phyloP scores from a whole-genome alignment of 2,329 filamentous ascomycete species.

The Aspergillus piperis region DNA sequence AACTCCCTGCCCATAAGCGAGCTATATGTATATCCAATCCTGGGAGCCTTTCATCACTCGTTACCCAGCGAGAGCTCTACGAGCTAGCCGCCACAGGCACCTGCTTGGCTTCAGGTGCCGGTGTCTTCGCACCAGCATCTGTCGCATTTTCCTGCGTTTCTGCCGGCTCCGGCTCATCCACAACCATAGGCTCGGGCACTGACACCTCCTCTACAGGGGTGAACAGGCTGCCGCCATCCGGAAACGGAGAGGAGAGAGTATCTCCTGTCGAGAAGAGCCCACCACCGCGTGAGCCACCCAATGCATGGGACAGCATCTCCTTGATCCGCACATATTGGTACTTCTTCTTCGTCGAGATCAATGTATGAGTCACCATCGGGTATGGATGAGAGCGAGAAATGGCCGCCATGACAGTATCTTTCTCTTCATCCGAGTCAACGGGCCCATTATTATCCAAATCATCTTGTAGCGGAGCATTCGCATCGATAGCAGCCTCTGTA shows the following conservation, averaged over 20 bases:
- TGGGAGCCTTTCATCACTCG: neutral
- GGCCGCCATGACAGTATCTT: conserved; percentile 81
- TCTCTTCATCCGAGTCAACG: conserved; percentile 94
- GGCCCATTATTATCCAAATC: conserved; percentile 78
- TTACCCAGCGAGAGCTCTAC: neutral
- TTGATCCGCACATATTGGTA: conserved; percentile 66
- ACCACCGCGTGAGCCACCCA: conserved; percentile 52
- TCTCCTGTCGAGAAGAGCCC: conserved; percentile 48
- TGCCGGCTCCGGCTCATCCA: neutral
- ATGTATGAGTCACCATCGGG: conserved; percentile 68
- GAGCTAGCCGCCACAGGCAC: conserved; percentile 22
- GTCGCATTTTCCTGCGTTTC: conserved; percentile 24
- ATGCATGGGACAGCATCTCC: conserved; percentile 62
- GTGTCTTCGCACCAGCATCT: conserved; percentile 28
- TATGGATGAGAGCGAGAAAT: conserved; percentile 73
- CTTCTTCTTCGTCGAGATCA: conserved; percentile 53
- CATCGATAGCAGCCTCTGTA: conserved; percentile 87
- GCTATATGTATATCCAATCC: neutral
- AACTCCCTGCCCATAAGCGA: neutral
- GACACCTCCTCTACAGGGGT: conserved; percentile 31
- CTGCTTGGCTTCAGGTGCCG: conserved; percentile 25
- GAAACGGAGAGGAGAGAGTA: conserved; percentile 25
- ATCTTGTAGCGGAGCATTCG: conserved; percentile 86
- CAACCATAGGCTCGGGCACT: conserved; percentile 24
- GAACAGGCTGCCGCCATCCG: conserved; percentile 38